phyloP scores from a whole-genome alignment of 345 rosid genomes.

The Salix viminalis region DNA sequence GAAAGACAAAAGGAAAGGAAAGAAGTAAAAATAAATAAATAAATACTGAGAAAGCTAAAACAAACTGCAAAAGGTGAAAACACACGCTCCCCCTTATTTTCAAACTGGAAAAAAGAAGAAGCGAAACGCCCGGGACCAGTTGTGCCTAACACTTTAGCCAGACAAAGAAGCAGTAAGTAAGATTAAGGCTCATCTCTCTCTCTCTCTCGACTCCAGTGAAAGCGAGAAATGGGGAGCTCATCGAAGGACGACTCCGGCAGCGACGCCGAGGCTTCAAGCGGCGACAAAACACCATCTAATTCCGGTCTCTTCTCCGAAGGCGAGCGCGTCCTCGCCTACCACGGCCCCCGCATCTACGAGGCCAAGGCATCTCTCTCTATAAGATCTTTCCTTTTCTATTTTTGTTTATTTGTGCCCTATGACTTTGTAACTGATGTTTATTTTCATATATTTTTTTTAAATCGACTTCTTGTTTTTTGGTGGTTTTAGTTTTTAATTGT shows the following conservation, averaged over 20 bases:
- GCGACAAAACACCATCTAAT: conserved; percentile 58
- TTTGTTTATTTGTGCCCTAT: not conserved
- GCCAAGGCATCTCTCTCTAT: conserved; percentile 62
- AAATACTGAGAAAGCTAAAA: too few species aligned
- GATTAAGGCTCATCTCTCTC: not conserved
- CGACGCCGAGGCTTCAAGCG: conserved; percentile 72
- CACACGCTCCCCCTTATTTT: not conserved
- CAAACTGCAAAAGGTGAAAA: not conserved
- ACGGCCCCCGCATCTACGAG: conserved; percentile 93
- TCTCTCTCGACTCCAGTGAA: not conserved
- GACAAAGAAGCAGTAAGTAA: not conserved
- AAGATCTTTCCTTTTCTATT: conserved; percentile 1
- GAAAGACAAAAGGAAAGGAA: too few species aligned
- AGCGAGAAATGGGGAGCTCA: conserved; percentile 63
- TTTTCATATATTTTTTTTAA: too few species aligned
- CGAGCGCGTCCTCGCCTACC: conserved; percentile 91
- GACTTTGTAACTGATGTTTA: too few species aligned
- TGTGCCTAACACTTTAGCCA: not conserved
- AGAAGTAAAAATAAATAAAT: too few species aligned
- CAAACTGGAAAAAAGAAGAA: not conserved
- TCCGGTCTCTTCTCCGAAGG: conserved; percentile 71
- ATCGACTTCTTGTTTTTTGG: too few species aligned
- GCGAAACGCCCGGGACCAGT: not conserved
- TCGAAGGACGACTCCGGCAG: conserved; percentile 73
- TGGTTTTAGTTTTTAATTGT: too few species aligned